Base-by-base conservation (phyloP, 225 moss, liverwort and hornwort genomes). In the Marchantia paleacea region DNA sequence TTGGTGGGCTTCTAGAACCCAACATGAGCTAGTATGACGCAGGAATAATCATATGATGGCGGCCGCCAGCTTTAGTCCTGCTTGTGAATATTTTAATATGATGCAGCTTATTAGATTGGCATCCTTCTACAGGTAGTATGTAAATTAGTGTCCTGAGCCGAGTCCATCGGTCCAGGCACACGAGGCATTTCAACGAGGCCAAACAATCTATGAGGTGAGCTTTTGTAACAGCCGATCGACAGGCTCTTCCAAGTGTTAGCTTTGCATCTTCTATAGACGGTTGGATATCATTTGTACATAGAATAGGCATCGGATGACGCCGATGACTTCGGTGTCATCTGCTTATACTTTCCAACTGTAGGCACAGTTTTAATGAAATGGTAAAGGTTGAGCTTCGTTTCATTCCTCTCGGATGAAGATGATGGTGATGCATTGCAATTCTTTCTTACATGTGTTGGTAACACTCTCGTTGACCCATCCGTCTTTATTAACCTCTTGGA, bases 1-100 rank as follows among this genome's bases (percentile, higher is more conserved):
- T 53, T 8, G 16, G 24, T 55, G 54, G 74, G 54, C 54, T 28
- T 74, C 54, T 60, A 5, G 39, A 39, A 39, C 30, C 57, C 60
- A 39, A 60, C 9, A 39, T 20, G 60, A 18, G 10, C 8, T 10
- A 14, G 29, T 58, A 22, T 60, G 75, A 24, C 28, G 54, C 75
- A 76, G 58, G 75, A 58, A 14, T 58, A 18, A 55, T 29, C 28
- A 19, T 57, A 75, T 31, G 12, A 58, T 31, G 20, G 75, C 74
- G 28, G 62, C 22, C 1, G 30, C 20, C 58, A 22, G 11, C 55
- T 54, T 12, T 39, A 60, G 75, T 60, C 60, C 58, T 60, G 57
- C 75, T 58, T 76, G 75, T 76, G 75, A 76, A 76, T 76, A 76
- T 29, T 20, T 9, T 58, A 18, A 76, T 31, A 28, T 11, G 75